Base-by-base conservation (phyloP, 2,329 filamentous ascomycete species). In the Torrubiella hemipterigena region DNA sequence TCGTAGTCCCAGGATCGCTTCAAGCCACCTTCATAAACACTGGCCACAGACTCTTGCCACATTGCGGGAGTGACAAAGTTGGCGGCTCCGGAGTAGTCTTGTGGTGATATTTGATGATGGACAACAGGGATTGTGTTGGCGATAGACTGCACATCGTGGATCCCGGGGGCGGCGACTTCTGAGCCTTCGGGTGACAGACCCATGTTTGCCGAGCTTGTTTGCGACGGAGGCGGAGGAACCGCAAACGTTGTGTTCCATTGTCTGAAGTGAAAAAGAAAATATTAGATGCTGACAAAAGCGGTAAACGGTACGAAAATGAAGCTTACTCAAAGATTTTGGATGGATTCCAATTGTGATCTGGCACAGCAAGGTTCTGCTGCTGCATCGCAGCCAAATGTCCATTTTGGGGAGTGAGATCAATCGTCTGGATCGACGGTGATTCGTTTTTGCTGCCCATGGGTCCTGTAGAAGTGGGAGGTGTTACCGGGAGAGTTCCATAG, bases 231-330 rank as follows among this genome's bases (percentile, higher is more conserved):
- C 28, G 52, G 42, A n/a, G n/a, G n/a, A 38, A 49, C 82, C 65
- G 85, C 83, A 61, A 95, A 96, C 42, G 89, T 87, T 49, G 81
- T 78, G 56, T 93, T 87, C 87, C 89, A 96, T 65, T 94, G 85
- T 55, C 87, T 93, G 47, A 10, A 13, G 17, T 39, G 42, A 20
- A 24, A 34, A 32, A 19, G 10, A 30, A 15, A 5, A 24, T n/a
- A 16, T 12, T 20, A 10, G 15, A n/a, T 32, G 16, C 20, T n/a
- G 20, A 8, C 8, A n/a, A 31, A 26, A 29, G 10, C 14, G 13
- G 26, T 18, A 23, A 32, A 38, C 30, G 40, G 33, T 18, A 31
- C 9, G 9, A 25, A 18, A 24, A 22, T 18, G 27, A 31, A 25
- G 71, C 83, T 68, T 71, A 93, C 85, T 89, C 83, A 68, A 93